phyloP scores from a whole-genome alignment of 1,139 yeast genomes.

The Lodderomyces jiufengensis region DNA sequence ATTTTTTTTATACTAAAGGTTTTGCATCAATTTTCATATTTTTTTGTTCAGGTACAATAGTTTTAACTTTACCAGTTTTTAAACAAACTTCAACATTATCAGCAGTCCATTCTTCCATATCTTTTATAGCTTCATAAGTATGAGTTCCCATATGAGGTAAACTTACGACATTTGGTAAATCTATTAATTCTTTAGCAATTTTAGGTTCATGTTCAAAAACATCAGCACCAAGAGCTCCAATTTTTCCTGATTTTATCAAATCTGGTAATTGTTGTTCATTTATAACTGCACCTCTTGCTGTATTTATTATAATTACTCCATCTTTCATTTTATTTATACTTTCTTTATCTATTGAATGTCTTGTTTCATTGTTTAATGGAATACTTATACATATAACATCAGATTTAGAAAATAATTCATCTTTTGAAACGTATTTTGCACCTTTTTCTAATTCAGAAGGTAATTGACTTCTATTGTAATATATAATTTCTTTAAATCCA shows the following conservation, averaged over 20 bases:
- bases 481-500: conserved; percentile 57
- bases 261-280: conserved; percentile 62
- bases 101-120: conserved; percentile 56
- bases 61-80: conserved; percentile 56
- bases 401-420: conserved; percentile 49
- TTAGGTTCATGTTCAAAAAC: conserved; percentile 84
- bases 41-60: conserved; percentile 66
- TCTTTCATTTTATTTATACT: conserved; percentile 57
- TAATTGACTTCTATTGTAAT: conserved; percentile 57
- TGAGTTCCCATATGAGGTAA: conserved; percentile 86
- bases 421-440: conserved; percentile 53
- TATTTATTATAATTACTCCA: conserved; percentile 62
- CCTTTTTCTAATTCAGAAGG: conserved; percentile 53
- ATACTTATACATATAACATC: conserved; percentile 62
- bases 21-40: conserved; percentile 8
- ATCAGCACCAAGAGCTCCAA: conserved; percentile 74
- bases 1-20: conserved; percentile 2
- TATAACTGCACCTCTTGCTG: conserved; percentile 73
- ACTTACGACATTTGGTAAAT: conserved; percentile 56
- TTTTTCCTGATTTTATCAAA: conserved; percentile 64
- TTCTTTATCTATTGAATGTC: conserved; percentile 53
- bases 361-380: conserved; percentile 59
- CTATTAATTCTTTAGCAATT: conserved; percentile 54
- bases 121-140: conserved; percentile 52
- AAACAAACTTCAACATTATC: conserved; percentile 43